Conservation (phyloP, 345 rosid species). For the Acer campestre region DNA sequence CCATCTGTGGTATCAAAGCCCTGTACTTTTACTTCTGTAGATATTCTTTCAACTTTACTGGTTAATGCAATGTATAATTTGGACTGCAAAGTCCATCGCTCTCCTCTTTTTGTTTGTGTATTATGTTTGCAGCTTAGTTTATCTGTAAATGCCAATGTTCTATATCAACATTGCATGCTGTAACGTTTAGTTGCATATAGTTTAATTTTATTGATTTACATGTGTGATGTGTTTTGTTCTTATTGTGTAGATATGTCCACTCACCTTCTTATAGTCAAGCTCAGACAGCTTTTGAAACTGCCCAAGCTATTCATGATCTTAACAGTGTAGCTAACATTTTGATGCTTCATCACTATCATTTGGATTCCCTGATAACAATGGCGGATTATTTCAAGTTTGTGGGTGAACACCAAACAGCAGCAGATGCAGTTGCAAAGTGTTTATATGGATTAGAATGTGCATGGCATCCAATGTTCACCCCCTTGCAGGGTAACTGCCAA, state of each 20-base stretch:
- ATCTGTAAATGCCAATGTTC: background rate
- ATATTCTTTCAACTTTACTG: background rate
- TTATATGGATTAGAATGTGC: conserved; percentile 87
- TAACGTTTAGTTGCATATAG: background rate
- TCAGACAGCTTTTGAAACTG: conserved; percentile 78
- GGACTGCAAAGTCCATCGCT: background rate
- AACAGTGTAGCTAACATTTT: conserved; percentile 77
- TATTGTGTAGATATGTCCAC: conserved; percentile 49
- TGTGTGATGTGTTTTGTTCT: conserved; percentile 4
- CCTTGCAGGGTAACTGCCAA: conserved; percentile 71
- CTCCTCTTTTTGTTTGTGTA: background rate
- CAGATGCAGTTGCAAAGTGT: conserved; percentile 79
- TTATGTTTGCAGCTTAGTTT: background rate
- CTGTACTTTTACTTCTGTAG: background rate
- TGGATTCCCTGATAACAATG: conserved; percentile 90
- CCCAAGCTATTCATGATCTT: conserved; percentile 82
- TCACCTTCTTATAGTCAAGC: conserved; percentile 68
- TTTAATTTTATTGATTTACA: conserved; percentile 9
- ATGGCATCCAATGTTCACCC: conserved; percentile 84
- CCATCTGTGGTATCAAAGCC: background rate
- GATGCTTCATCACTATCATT: conserved; percentile 70
- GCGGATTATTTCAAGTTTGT: conserved; percentile 84
- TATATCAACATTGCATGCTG: background rate
- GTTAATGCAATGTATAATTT: background rate
- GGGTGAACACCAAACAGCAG: conserved; percentile 87